A percentile compares a stretch with the other conserved stretches of the same genome.
phyloP scores from a whole-genome alignment of 2,329 filamentous ascomycete species.

The Fusarium subtropicale region DNA sequence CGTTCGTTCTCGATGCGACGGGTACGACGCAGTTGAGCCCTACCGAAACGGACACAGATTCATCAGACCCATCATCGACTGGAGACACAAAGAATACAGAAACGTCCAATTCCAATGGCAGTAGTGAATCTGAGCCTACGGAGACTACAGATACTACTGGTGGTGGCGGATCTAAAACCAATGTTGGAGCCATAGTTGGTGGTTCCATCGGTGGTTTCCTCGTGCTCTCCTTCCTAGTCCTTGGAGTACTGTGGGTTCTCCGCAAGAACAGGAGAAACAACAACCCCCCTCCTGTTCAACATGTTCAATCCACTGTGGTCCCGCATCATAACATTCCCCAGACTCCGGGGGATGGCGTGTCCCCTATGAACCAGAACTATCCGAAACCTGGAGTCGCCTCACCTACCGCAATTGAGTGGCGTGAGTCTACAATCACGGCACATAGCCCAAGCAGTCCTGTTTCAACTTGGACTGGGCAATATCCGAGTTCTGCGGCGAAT shows the following conservation, averaged over 20 bases:
- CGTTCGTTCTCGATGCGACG: not conserved
- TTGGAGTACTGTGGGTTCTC: slow-evolving; percentile 18
- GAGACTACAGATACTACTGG: not conserved
- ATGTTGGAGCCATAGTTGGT: slow-evolving; percentile 29
- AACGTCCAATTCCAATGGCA: no score
- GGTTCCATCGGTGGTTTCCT: slow-evolving; percentile 26
- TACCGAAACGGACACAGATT: not conserved
- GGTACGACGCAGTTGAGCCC: not conserved
- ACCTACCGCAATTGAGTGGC: slow-evolving; percentile 24
- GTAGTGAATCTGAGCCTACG: not conserved
- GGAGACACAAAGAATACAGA: not conserved
- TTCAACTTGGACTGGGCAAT: slow-evolving; percentile 17
- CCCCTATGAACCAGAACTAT: slow-evolving; percentile 14
- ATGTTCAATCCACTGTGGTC: not conserved
- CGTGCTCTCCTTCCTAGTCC: slow-evolving; percentile 3
- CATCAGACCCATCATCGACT: not conserved
- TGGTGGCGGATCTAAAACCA: not conserved
- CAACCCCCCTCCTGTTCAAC: not conserved
- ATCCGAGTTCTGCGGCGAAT: not conserved
- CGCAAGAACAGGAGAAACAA: slow-evolving; percentile 18
- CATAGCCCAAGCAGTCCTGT: slow-evolving; percentile 16
- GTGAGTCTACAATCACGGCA: slow-evolving; percentile 5
- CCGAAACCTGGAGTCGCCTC: slow-evolving; percentile 9
- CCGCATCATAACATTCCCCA: not conserved
- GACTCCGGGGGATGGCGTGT: not conserved